These are phyloP conservation scores for Rhinocladiella mackenziei DNA, from an alignment of 2,329 filamentous ascomycete species.

Conservation along the genomic window DNA sequence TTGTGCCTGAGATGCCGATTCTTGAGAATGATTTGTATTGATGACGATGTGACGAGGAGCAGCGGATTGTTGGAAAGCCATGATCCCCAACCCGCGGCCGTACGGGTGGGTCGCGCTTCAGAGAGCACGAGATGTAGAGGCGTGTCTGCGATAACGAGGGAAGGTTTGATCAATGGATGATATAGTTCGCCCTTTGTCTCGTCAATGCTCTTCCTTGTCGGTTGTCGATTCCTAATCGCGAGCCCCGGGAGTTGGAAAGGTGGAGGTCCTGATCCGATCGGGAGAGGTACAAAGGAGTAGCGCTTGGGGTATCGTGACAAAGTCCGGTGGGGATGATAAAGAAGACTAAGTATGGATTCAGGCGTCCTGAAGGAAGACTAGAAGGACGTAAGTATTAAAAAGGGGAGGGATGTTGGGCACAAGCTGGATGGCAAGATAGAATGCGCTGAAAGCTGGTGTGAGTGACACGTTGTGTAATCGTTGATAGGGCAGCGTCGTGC, in stretches of 20 bases:
- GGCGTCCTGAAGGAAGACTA: background rate
- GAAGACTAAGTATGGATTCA: conserved; percentile 3
- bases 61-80: conserved; percentile 27
- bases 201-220: conserved; percentile 9
- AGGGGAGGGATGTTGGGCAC: conserved; percentile 6
- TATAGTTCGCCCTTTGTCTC: conserved; percentile 8
- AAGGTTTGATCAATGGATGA: background rate
- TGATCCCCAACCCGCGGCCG: conserved; percentile 20
- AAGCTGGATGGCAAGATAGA: background rate
- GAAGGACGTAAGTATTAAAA: conserved; percentile 3
- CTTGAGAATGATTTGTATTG: conserved; percentile 19
- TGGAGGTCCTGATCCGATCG: conserved; percentile 19
- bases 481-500: conserved; percentile 8
- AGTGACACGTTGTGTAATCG: conserved; percentile 9
- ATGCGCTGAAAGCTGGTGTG: background rate
- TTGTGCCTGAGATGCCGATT: conserved; percentile 29
- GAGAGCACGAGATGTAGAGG: conserved; percentile 13
- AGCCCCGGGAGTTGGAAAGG: conserved; percentile 1
- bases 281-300: conserved; percentile 10
- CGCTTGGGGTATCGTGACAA: conserved; percentile 6
- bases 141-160: background rate
- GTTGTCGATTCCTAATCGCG: background rate
- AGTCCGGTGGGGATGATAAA: conserved; percentile 8
- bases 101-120: conserved; percentile 17
- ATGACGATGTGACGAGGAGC: conserved; percentile 21